These are phyloP conservation scores for Aspergillus wentii DNA, from an alignment of 495 filamentous ascomycete species.

Conservation along the genomic window DNA sequence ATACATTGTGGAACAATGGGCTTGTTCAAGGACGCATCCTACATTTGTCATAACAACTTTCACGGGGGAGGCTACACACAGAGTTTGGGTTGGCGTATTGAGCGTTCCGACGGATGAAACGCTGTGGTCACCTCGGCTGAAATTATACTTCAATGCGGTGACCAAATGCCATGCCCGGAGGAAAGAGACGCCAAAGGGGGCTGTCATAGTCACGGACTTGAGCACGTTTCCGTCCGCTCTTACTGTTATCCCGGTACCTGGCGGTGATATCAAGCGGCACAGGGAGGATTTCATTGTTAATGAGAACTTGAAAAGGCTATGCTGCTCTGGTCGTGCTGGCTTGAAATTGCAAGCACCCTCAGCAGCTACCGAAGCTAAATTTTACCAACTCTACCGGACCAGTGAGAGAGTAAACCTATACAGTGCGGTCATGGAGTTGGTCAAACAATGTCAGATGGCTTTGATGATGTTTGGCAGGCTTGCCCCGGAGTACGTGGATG, in stretches of 20 bases:
- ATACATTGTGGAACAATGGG: slow-evolving; percentile 98
- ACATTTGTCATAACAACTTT: slow-evolving; percentile 92
- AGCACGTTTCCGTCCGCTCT: slow-evolving; percentile 83
- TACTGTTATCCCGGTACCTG: slow-evolving; percentile 83
- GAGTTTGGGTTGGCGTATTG: slow-evolving; percentile 72
- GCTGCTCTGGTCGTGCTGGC: slow-evolving; percentile 85
- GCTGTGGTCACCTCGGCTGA: slow-evolving; percentile 72
- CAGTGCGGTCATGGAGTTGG: slow-evolving; percentile 76
- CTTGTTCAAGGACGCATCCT: slow-evolving; percentile 82
- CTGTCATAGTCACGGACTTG: slow-evolving; percentile 90
- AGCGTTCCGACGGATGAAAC: slow-evolving; percentile 78
- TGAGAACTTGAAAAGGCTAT: slow-evolving; percentile 86
- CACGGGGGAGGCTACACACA: slow-evolving; percentile 79
- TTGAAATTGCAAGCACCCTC: slow-evolving; percentile 72
- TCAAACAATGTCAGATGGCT: slow-evolving; percentile 88
- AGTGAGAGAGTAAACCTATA: slow-evolving; percentile 75
- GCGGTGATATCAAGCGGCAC: slow-evolving; percentile 77
- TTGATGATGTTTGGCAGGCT: slow-evolving; percentile 84
- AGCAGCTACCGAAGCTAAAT: slow-evolving; percentile 82
- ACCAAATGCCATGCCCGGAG: slow-evolving; percentile 74
- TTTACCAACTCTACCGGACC: slow-evolving; percentile 82
- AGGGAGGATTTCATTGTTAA: slow-evolving; percentile 89
- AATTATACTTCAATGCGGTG: slow-evolving; percentile 81
- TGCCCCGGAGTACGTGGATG: slow-evolving; percentile 85
- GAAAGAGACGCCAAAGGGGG: slow-evolving; percentile 78